Evolutionary conservation across 495 filamentous ascomycete genomes (phyloP), one percentile per base, ranked within the genome.

Genomic region (Mytilinidion resinicola): DNA sequence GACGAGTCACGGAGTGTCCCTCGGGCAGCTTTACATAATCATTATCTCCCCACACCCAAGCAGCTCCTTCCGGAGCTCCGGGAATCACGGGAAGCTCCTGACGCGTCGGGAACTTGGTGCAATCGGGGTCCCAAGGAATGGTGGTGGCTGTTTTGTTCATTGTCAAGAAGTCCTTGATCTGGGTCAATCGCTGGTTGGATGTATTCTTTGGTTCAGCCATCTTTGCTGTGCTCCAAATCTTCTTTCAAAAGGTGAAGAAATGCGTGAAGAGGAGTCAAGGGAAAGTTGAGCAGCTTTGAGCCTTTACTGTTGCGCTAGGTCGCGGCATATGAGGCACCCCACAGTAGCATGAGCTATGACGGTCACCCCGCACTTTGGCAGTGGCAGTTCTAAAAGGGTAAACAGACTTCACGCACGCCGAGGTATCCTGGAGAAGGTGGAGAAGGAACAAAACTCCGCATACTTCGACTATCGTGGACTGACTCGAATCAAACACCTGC

Each of bases 11-110:
- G 6, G 25, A 30, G 25, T 6, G 6, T 30, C 6, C 25, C 25
- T 30, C 25, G 6, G 6, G 25, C 25, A 3, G 6, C 25, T 17
- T 17, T 48, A 64, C 62, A 35, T 64, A 69, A 62, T 85, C 84
- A 67, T 83, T 71, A 35, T 76, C 70, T 5, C 84, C 82, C 83
- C 83, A 86, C 20, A 85, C 78, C 82, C 82, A 86, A 36, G 82
- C 82, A 12, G 82, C 80, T 15, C 58, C 67, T 37, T 59, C 21
- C 0, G 69, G 69, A 3, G 65, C 67, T 9, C 63, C 63, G n/a
- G 62, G 43, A 30, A 80, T 70, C 43, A 62, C 60, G 15, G 80
- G 80, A 10, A 84, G 72, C 55, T 83, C 77, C 53, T 78, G 78
- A 33, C 77, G 70, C 4, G 64, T 69, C 3, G 81, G 81, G 57